Evolutionary conservation across 2,329 filamentous ascomycete genomes (phyloP).

Genomic region (Nakataea oryzae): DNA sequence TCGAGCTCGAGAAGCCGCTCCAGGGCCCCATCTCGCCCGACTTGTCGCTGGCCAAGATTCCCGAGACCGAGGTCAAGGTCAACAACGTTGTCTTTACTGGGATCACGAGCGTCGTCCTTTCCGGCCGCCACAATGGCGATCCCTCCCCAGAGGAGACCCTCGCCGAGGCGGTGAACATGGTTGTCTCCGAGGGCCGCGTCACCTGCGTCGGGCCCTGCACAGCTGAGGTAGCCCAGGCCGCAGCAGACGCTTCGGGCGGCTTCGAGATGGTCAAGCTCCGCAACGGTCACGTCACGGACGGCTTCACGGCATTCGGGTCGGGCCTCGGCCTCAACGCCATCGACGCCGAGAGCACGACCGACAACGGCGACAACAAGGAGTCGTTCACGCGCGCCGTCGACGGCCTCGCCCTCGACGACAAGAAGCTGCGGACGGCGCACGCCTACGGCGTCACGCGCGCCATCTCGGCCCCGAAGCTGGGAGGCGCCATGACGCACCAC

Average conservation of each 20-base stretch:
- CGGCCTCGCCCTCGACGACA: slow-evolving; percentile 41
- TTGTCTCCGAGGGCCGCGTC: slow-evolving; percentile 41
- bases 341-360: slow-evolving; percentile 41
- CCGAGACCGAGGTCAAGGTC: slow-evolving; percentile 26
- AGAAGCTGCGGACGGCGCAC: slow-evolving; percentile 42
- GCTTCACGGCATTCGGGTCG: slow-evolving; percentile 51
- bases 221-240: slow-evolving; percentile 26
- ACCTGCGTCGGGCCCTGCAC: slow-evolving; percentile 44
- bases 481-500: slow-evolving; percentile 30
- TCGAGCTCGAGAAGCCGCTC: slow-evolving; percentile 41
- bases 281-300: slow-evolving; percentile 49
- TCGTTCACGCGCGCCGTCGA: slow-evolving; percentile 49
- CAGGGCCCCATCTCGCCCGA: slow-evolving; percentile 26
- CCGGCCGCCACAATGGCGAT: slow-evolving; percentile 23
- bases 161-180: slow-evolving; percentile 27
- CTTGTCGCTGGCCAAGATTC: slow-evolving; percentile 26
- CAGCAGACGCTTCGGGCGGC: slow-evolving; percentile 13
- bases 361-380: slow-evolving; percentile 35
- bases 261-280: slow-evolving; percentile 33
- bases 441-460: slow-evolving; percentile 48
- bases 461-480: slow-evolving; percentile 43
- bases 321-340: slow-evolving; percentile 54
- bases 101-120: slow-evolving; percentile 38
- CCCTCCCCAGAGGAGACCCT: slow-evolving; percentile 12
- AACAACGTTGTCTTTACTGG: slow-evolving; percentile 44